Conservation (phyloP, 2,329 filamentous ascomycete genomes). For the Neocucurbitaria cava region DNA sequence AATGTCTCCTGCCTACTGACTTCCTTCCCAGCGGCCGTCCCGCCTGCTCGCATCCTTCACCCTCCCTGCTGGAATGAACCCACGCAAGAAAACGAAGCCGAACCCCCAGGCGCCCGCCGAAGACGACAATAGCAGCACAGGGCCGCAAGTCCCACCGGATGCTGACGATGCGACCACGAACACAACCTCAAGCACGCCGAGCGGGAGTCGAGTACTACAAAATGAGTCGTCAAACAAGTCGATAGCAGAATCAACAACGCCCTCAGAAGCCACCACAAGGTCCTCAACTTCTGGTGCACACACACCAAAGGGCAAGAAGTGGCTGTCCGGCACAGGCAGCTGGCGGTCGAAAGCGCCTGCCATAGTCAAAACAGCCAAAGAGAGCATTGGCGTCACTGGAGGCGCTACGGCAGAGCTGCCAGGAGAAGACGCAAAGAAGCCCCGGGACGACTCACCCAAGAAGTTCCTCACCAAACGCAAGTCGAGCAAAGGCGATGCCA, state of each 20-base stretch:
- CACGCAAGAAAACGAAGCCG: constrained; percentile 53
- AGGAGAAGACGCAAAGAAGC: constrained; percentile 35
- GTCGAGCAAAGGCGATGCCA: constrained; percentile 54
- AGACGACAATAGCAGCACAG: constrained; percentile 9
- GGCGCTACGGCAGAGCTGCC: constrained; percentile 52
- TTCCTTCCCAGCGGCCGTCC: constrained; percentile 24
- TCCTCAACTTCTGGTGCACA: constrained; percentile 18
- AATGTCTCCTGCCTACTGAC: constrained; percentile 16
- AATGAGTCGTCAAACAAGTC: constrained; percentile 20
- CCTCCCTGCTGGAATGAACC: constrained; percentile 40
- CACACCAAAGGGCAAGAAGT: constrained; percentile 45
- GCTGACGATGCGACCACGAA: constrained; percentile 11
- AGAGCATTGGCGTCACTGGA: constrained; percentile 55
- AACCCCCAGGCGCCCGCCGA: constrained; percentile 42
- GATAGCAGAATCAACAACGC: constrained; percentile 16
- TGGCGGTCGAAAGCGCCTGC: constrained; percentile 57
- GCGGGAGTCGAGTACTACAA: constrained; percentile 21
- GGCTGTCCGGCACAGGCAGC: constrained; percentile 53
- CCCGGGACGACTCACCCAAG: constrained; percentile 37
- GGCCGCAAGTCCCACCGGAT: constrained; percentile 16
- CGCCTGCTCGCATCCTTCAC: constrained; percentile 18
- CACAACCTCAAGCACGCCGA: constrained; percentile 19
- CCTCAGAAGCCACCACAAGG: constrained; percentile 11
- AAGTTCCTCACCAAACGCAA: constrained; percentile 53
- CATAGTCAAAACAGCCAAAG: constrained; percentile 54